Evolutionary conservation across 495 filamentous ascomycete species (phyloP), one percentile per base, ranked within the genome.

Genomic region (Talaromyces thailandensis): DNA sequence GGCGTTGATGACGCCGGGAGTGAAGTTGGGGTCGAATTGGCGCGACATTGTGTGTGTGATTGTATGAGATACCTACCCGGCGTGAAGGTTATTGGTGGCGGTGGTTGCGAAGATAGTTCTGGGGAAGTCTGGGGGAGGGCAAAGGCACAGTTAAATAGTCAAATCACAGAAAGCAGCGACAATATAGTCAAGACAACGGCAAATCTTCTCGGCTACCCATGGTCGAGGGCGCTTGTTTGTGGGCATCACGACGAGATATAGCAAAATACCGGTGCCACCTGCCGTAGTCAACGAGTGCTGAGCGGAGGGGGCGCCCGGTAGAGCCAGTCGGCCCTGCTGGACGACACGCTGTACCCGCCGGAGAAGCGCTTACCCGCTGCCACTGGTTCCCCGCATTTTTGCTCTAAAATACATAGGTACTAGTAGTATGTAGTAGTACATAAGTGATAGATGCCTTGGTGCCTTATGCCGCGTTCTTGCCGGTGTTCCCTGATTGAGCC

Each of bases 1-100:
- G 29, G 88, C 81, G 62, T 84, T 80, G 75, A 89, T 84, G 68
- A 91, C 88, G 65, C 76, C 76, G 67, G 86, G 79, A 37, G 86
- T 90, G 79, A 91, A 87, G 56, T 79, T 73, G 45, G 84, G 81
- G 67, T 88, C 80, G 69, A 79, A 79, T 58, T 73, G 66, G 63
- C 74, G 73, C 40, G 59, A 61, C 59, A 58, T 58, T 23, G 62
- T 63, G 37, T 25, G 14, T 26, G 50, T n/a, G 3, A 14, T 2
- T 53, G 14, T 53, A 14, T 53, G 23, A 26, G 25, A 3, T 24
- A 2, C 5, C 1, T 6, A 43, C n/a, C n/a, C n/a, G n/a, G n/a
- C n/a, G n/a, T n/a, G n/a, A n/a, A n/a, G n/a, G n/a, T n/a, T n/a
- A 23, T 16, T 3, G 26, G 26, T 18, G 12, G 3, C 6, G 26